These are phyloP conservation scores for Arachnomyces sp. DNA, from an alignment of 2,329 filamentous ascomycete genomes.

Conservation along the genomic window DNA sequence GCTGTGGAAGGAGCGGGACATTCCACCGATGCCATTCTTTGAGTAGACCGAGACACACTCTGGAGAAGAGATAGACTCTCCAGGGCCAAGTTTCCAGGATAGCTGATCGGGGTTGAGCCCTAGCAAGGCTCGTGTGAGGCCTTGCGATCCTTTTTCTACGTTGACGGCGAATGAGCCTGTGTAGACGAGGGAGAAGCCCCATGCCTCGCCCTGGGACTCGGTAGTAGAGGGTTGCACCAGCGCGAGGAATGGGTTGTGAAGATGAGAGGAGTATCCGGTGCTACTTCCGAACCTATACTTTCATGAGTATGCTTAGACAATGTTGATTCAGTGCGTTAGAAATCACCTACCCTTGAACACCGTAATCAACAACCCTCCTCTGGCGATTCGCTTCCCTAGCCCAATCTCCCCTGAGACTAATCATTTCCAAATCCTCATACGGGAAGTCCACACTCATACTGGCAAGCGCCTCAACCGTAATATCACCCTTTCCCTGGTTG, in stretches of 20 bases:
- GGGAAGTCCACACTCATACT: constrained; percentile 57
- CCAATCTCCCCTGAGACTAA: constrained; percentile 57
- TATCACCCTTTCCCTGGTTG: constrained; percentile 47
- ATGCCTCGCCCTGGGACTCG: constrained; percentile 53
- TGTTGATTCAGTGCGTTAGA: too few species aligned
- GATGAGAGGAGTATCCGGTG: constrained; percentile 54
- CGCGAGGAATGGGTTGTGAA: constrained; percentile 57
- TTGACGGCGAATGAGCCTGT: constrained; percentile 54
- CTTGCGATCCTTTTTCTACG: constrained; percentile 56
- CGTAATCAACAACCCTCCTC: constrained; percentile 49
- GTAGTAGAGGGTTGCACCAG: constrained; percentile 50
- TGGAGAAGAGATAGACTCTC: constrained; percentile 51
- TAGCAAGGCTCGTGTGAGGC: constrained; percentile 51
- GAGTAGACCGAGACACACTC: constrained; percentile 58
- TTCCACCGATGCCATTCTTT: constrained; percentile 48
- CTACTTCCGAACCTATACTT: constrained; percentile 49
- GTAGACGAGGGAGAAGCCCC: constrained; percentile 58
- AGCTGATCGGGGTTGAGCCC: constrained; percentile 55
- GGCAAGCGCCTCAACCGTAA: constrained; percentile 49
- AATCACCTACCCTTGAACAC: constrained; percentile 42
- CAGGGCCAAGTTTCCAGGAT: constrained; percentile 49
- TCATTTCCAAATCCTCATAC: constrained; percentile 52
- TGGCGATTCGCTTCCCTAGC: constrained; percentile 49
- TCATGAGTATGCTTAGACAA: constrained; percentile 14
- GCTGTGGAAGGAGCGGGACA: constrained; percentile 55